Evolutionary conservation across 1,284 basidiomycete genomes (phyloP).

Genomic region (Pseudozyma thailandica): DNA sequence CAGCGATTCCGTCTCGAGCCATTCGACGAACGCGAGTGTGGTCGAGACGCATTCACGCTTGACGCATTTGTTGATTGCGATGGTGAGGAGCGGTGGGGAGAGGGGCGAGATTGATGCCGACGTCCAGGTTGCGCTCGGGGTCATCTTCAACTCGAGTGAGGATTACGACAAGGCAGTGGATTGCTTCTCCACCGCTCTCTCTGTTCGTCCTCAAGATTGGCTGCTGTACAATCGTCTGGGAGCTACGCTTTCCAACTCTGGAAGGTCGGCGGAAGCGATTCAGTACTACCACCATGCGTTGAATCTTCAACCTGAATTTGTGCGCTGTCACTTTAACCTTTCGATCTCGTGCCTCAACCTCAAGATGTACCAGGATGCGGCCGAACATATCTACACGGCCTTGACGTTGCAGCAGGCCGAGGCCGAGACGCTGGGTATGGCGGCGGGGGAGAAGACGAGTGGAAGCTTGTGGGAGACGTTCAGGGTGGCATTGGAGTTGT

Average conservation of each 20-base stretch:
- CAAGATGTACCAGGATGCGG: slow-evolving; percentile 66
- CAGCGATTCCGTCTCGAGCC: slow-evolving; percentile 33
- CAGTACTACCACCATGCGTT: slow-evolving; percentile 90
- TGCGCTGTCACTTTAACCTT: slow-evolving; percentile 72
- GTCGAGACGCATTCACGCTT: slow-evolving; percentile 62
- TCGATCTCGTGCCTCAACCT: slow-evolving; percentile 64
- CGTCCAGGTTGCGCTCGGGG: slow-evolving; percentile 92
- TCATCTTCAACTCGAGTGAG: slow-evolving; percentile 90
- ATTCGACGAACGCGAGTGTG: slow-evolving; percentile 22
- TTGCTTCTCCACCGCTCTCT: slow-evolving; percentile 89
- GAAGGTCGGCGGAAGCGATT: slow-evolving; percentile 82
- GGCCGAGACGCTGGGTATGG: slow-evolving; percentile 32
- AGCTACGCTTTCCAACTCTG: slow-evolving; percentile 90
- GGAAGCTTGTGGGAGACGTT: slow-evolving; percentile 65
- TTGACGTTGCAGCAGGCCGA: slow-evolving; percentile 60
- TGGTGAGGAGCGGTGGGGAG: slow-evolving; percentile 61
- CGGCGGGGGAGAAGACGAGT: slow-evolving; percentile 23
- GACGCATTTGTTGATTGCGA: slow-evolving; percentile 67
- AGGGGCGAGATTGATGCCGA: slow-evolving; percentile 76
- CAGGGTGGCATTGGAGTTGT: slow-evolving; percentile 62
- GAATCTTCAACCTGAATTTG: slow-evolving; percentile 89
- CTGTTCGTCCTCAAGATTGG: slow-evolving; percentile 91
- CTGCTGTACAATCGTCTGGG: slow-evolving; percentile 94
- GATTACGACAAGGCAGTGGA: slow-evolving; percentile 90
- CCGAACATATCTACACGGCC: slow-evolving; percentile 65